Evolutionary conservation across 2,329 filamentous ascomycete genomes (phyloP), one percentile per base, ranked within the genome.

Genomic region (Biscogniauxia marginata): DNA sequence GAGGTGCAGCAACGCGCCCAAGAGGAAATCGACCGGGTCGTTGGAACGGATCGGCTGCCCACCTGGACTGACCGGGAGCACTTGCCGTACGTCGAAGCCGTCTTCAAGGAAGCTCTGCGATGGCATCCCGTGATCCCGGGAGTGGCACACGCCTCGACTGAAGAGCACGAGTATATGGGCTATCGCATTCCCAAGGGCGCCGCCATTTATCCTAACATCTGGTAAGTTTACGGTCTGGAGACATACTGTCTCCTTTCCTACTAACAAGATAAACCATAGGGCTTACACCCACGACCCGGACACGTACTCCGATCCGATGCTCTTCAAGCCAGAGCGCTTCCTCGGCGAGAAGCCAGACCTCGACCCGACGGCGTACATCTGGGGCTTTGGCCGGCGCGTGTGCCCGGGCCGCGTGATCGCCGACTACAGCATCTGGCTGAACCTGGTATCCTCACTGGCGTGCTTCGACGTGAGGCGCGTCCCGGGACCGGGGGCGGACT

Each of bases 1-100:
- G 74, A 79, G 22, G 71, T 76, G 0, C 78, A 81, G 34, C 64
- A 62, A 2, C 71, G 61, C 66, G 74, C 60, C 64, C 76, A 60
- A 50, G 61, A 65, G 47, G 64, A 68, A 18, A 67, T 71, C 18
- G 68, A 70, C 47, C 60, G 59, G 1, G 67, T 70, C 7, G 56
- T 69, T 19, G 68, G 76, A 1, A 52, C 61, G 2, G 59, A 66
- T 7, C 53, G 68, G 7, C 61, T 70, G 2, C 68, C 68, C 11
- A 58, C 5, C 11, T 59, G 64, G 7, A 50, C 44, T 9, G 68
- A 71, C 46, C 61, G 63, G 4, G 54, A 62, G 9, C 24, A 52
- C 6, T 52, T 71, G 4, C 67, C 64, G 1, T 71, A 71, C 34
- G 46, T 71, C 25, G 56, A 65, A 7, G 67, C 67, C 2, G 22